These are phyloP conservation scores for Geum urbanum DNA, from an alignment of 306 rosid species.

Conservation along the genomic window DNA sequence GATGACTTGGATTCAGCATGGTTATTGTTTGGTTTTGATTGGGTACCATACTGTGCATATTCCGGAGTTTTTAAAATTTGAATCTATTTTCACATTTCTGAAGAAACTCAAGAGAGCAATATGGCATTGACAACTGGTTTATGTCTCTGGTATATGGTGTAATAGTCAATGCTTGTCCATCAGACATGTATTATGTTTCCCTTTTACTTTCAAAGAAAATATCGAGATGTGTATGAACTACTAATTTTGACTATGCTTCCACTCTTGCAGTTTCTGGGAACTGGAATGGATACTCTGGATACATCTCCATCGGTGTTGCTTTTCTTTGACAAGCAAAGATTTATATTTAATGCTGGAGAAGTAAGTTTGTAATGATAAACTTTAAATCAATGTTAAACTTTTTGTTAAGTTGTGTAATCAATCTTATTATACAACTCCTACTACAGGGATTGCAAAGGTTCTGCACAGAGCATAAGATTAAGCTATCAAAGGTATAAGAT, in stretches of 20 bases:
- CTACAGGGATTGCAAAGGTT: conserved; percentile 79
- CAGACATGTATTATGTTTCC: not conserved
- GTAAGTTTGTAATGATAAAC: conserved; percentile 22
- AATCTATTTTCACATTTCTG: not conserved
- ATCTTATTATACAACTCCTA: conserved; percentile 9
- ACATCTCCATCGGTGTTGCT: conserved; percentile 79
- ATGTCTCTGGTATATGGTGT: not conserved
- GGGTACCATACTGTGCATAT: not conserved
- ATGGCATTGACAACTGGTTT: not conserved
- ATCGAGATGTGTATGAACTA: not conserved
- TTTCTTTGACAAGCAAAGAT: conserved; percentile 82
- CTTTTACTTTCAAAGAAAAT: not conserved
- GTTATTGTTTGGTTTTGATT: not conserved
- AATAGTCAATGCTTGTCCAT: not conserved
- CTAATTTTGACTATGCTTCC: not conserved
- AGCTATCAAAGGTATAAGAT: conserved; percentile 62
- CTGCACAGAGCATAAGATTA: conserved; percentile 81
- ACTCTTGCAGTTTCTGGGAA: conserved; percentile 57
- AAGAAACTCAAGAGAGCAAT: not conserved
- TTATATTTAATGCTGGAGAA: conserved; percentile 93
- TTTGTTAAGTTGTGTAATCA: not conserved
- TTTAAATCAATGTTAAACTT: not conserved
- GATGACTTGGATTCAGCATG: not conserved
- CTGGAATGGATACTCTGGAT: conserved; percentile 93
- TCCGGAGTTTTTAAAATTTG: not conserved